Evolutionary conservation across 768 basidiomycete species (phyloP), one percentile per base, ranked within the genome.

Genomic region (Leccinum variicolor): DNA sequence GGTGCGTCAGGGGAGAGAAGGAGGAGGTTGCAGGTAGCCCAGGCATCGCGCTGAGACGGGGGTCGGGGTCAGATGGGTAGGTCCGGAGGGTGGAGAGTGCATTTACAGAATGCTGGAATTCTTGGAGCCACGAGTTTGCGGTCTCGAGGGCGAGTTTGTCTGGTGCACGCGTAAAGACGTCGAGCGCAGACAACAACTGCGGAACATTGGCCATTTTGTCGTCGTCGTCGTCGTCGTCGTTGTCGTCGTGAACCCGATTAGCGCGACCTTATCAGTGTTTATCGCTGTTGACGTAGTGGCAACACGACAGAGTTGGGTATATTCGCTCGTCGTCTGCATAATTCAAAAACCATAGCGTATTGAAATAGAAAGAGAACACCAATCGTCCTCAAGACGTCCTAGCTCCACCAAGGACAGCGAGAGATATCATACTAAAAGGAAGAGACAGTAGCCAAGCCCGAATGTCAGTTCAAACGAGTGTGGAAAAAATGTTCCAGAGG

Each of bases 71-170:
- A 89, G 86, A 87, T 79, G 80, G 74, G 79, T 79, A 66, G 78
- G 76, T 75, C 79, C 74, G 70, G 64, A 84, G 75, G 84, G 81
- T 83, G 80, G 84, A 86, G 84, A 85, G 76, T 78, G 78, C 80
- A 90, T 85, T 89, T 87, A 98, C 96, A 80, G 93, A 95, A 81
- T 98, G 95, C 79, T 99, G 96, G 73, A 98, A 99, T 75, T 95
- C 94, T 78, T 94, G 90, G 61, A 99, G 87, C 94, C 94, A 98
- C 64, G 85, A 76, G 77, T 97, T 98, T 64, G 94, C 96, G 64
- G 81, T 82, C 64, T 92, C 90, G 62, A 97, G 81, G 17, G 92
- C 86, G 15, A 75, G 74, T 66, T 90, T 89, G 79, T 96, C 91
- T 31, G 96, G 90, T 53, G 87, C 86, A 59, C 85, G 81, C 63